Evolutionary conservation across 106 monocot genomes (phyloP), one percentile per base, ranked within the genome.

Genomic region (Apostasia shenzhenica): DNA sequence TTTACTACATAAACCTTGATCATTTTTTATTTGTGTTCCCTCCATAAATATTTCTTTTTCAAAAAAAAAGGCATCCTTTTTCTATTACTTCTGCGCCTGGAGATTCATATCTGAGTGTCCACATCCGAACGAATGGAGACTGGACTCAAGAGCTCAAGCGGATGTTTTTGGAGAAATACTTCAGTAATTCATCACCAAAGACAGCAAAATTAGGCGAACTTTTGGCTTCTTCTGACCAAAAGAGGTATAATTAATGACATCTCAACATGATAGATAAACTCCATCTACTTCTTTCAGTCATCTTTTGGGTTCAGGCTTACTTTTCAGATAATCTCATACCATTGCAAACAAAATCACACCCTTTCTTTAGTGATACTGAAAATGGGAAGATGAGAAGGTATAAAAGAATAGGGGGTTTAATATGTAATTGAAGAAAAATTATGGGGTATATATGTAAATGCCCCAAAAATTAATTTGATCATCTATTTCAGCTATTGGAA

Each of bases 21-120:
- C 46, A 11, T 48, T 2, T 8, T 8, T 54, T 3, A 38, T 14
- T 6, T 37, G 41, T 38, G 51, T 45, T 63, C 41, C 14, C 41
- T 2, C 1, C 47, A 45, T n/a, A 1, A 37, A 53, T 38, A 5
- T 39, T 59, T 8, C 50, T 12, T 70, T 5, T 71, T 12, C 37
- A 55, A 43, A 43, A 5, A 10, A 68, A 56, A 59, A 89, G 94
- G 94, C 94, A 94, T 42, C 93, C 93, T 26, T 94, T 94, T 77
- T 94, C 93, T 55, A 84, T 94, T 72, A 94, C 93, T 48, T 89
- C 90, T 47, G 94, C 94, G 8, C 89, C 89, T n/a, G 87, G 90
- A 3, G 94, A 94, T 39, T 78, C 82, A 42, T 80, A 90, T 55
- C 68, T 94, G 2, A 90, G 87, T 62, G 90, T 94, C 66, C 90